Conservation (phyloP, 1,284 basidiomycete genomes). For the Heliocybe sulcata region DNA sequence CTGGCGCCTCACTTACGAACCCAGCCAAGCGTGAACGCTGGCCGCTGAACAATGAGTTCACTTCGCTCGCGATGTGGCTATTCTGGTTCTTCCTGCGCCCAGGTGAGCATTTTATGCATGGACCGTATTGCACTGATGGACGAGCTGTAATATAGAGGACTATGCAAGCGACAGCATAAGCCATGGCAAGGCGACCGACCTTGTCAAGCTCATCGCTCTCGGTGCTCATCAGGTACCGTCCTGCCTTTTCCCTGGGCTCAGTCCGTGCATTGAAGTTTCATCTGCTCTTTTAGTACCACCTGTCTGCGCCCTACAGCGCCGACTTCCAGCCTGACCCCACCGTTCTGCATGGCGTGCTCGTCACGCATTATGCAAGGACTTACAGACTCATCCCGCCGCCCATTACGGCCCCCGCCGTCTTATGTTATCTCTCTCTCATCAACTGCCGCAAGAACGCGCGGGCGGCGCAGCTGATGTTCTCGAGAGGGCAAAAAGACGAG, state of each 20-base stretch:
- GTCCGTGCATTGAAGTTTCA: too few species aligned
- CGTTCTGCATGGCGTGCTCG: slow-evolving; percentile 13
- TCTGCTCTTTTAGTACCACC: too few species aligned
- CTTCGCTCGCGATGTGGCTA: slow-evolving; percentile 30
- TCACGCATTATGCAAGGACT: slow-evolving; percentile 27
- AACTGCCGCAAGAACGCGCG: slow-evolving; percentile 16
- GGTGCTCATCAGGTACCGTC: slow-evolving; percentile 56
- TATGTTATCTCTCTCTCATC: slow-evolving; percentile 54
- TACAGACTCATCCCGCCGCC: slow-evolving; percentile 50
- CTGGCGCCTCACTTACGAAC: slow-evolving; percentile 23
- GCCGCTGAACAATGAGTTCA: slow-evolving; percentile 25
- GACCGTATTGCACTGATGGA: too few species aligned
- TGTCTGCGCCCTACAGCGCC: slow-evolving; percentile 50
- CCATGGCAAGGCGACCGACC: slow-evolving; percentile 36
- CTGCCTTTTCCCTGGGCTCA: slow-evolving; percentile 5
- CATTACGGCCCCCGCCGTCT: slow-evolving; percentile 60
- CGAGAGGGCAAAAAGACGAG: slow-evolving; percentile 27
- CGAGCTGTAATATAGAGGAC: slow-evolving; percentile 30
- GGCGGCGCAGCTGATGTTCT: background rate
- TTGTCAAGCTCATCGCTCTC: slow-evolving; percentile 55
- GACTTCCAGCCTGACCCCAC: slow-evolving; percentile 29
- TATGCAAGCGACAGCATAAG: slow-evolving; percentile 31
- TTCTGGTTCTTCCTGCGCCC: slow-evolving; percentile 48
- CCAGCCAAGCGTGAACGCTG: slow-evolving; percentile 22
- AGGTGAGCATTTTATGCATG: slow-evolving; percentile 29